Conservation (phyloP, 768 basidiomycete genomes). For the Boletus speciosus region DNA sequence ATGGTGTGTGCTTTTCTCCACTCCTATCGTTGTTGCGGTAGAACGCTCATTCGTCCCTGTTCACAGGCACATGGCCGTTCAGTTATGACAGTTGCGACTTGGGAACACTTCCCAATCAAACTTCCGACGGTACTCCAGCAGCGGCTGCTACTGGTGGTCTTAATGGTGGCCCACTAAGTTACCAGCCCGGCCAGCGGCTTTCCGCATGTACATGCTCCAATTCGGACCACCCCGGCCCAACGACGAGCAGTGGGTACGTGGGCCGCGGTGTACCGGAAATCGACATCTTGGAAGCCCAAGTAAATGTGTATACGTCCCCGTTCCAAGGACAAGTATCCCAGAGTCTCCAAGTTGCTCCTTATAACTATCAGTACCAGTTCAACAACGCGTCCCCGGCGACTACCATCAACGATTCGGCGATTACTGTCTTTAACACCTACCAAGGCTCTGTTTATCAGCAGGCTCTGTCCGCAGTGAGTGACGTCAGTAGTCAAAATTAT, state of each 20-base stretch:
- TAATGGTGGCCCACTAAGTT: constrained; percentile 59
- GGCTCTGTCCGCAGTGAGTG: constrained; percentile 63
- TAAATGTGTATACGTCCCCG: constrained; percentile 44
- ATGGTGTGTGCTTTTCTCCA: constrained; percentile 44
- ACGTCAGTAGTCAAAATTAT: constrained; percentile 55
- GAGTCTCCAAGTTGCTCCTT: constrained; percentile 78
- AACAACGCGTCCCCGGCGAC: constrained; percentile 50
- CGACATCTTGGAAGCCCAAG: constrained; percentile 85
- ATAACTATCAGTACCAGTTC: constrained; percentile 65
- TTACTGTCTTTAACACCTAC: constrained; percentile 63
- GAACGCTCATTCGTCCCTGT: constrained; percentile 2
- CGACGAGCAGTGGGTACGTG: constrained; percentile 35
- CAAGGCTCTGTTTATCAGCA: constrained; percentile 72
- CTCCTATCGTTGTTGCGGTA: background rate
- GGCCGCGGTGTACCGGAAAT: constrained; percentile 89
- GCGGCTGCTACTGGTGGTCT: constrained; percentile 52
- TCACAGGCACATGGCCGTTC: constrained; percentile 64
- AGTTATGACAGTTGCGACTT: constrained; percentile 82
- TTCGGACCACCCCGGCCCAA: constrained; percentile 86
- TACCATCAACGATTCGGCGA: constrained; percentile 46
- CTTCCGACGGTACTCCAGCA: constrained; percentile 55
- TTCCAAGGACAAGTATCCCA: constrained; percentile 72
- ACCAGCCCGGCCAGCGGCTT: constrained; percentile 80
- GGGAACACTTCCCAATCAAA: constrained; percentile 85
- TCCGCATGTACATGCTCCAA: constrained; percentile 87